phyloP scores from a whole-genome alignment of 2,329 filamentous ascomycete genomes.

The Teratosphaeriaceae sp. region DNA sequence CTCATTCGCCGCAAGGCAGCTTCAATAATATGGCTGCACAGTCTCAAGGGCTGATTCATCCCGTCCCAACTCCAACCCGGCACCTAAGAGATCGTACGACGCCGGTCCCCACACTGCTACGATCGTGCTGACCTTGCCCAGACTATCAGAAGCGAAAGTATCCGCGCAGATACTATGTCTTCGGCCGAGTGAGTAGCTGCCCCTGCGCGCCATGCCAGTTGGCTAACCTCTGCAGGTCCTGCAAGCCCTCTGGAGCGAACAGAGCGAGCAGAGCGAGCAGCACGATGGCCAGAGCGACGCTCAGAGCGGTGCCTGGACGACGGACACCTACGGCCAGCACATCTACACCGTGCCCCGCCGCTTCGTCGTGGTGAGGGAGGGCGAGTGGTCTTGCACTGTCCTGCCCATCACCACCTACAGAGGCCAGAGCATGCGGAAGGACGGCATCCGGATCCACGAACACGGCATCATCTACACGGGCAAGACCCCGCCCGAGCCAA shows the following conservation, averaged over 20 bases:
- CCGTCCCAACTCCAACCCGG: too few species aligned
- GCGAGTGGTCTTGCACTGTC: conserved; percentile 11
- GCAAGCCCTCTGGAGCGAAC: not conserved
- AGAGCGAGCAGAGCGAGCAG: not conserved
- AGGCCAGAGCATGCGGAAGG: conserved; percentile 12
- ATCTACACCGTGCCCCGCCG: conserved; percentile 17
- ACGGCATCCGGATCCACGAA: conserved; percentile 12
- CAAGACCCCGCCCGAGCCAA: not conserved
- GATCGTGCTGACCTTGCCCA: not conserved
- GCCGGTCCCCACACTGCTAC: too few species aligned
- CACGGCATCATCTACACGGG: conserved; percentile 21
- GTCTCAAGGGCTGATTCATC: too few species aligned
- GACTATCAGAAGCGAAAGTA: not conserved
- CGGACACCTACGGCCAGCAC: conserved; percentile 7
- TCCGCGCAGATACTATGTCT: not conserved
- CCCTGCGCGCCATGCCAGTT: not conserved
- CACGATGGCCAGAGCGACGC: not conserved
- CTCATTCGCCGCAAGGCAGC: too few species aligned
- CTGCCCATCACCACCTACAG: conserved; percentile 20
- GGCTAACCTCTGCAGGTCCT: not conserved
- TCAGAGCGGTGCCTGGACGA: not conserved
- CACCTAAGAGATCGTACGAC: too few species aligned
- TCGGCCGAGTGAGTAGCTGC: not conserved
- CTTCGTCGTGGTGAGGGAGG: conserved; percentile 20
- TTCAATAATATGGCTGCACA: too few species aligned